Percentiles rank a stretch among this genome's conserved stretches.
Conservation (phyloP, 2,329 filamentous ascomycete species). For the Neophaeococcomyces mojaviensis region DNA sequence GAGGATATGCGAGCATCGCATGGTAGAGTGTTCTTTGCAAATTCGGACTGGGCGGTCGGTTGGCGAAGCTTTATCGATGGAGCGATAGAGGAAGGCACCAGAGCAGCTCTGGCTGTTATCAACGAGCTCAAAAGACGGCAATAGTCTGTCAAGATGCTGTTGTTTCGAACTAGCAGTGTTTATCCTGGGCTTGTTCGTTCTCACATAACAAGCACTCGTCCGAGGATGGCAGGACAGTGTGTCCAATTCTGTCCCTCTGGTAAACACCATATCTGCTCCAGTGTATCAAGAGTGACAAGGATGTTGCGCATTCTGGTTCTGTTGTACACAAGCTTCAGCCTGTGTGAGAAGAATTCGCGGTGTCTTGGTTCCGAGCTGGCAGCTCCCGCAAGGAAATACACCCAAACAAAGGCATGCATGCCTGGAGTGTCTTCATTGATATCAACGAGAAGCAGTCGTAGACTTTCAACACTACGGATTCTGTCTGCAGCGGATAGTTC, state of each 20-base stretch:
- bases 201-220: conserved; percentile 17
- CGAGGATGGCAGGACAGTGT: not conserved
- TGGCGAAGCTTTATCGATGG: conserved; percentile 47
- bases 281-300: conserved; percentile 27
- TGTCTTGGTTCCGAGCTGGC: conserved; percentile 32
- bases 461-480: conserved; percentile 24
- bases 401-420: conserved; percentile 36
- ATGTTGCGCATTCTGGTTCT: conserved; percentile 35
- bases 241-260: conserved; percentile 2
- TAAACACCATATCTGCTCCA: conserved; percentile 15
- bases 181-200: too few species aligned
- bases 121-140: conserved; percentile 16
- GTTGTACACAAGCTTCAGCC: conserved; percentile 26
- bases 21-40: conserved; percentile 41
- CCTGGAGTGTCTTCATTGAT: conserved; percentile 27
- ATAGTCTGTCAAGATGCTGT: not conserved
- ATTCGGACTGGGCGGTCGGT: conserved; percentile 42
- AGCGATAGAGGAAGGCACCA: conserved; percentile 41
- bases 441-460: conserved; percentile 26
- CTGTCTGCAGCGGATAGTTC: not conserved
- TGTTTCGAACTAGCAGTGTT: too few species aligned
- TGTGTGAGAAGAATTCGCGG: conserved; percentile 29
- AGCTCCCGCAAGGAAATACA: conserved; percentile 35
- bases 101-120: conserved; percentile 28
- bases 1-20: conserved; percentile 35